Conservation (phyloP, 1,284 basidiomycete genomes). For the Cutaneotrichosporon daszewskae region DNA sequence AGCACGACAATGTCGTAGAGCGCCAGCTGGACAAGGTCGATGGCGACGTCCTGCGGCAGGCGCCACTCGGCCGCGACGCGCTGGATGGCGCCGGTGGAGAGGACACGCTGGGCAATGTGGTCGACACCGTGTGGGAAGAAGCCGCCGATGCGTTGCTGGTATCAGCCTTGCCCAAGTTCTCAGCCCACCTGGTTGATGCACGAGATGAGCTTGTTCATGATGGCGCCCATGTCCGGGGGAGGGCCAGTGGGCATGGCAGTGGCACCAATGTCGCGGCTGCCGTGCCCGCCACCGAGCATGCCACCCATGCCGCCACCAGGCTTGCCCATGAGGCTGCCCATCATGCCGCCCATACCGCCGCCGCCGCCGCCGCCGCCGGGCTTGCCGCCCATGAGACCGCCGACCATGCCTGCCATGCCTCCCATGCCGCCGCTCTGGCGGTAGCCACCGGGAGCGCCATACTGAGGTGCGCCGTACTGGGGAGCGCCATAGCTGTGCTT, state of each 20-base stretch:
- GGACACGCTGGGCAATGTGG: conserved; percentile 47
- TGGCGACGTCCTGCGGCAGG: conserved; percentile 47
- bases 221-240: no score
- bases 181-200: no score
- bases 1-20: conserved; percentile 17
- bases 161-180: conserved; percentile 44
- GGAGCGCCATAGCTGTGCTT: neutral
- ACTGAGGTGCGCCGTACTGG: conserved; percentile 1
- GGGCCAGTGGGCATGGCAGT: no score
- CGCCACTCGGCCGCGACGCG: conserved; percentile 47
- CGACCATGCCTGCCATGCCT: neutral
- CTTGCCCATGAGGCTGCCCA: neutral
- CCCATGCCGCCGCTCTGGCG: neutral
- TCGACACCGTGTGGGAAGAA: conserved; percentile 49
- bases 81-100: conserved; percentile 40
- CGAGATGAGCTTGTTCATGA: conserved; percentile 27
- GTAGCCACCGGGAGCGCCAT: conserved; percentile 2
- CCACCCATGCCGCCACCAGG: neutral
- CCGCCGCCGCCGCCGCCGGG: conserved; percentile 1
- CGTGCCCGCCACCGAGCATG: conserved; percentile 1
- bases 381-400: no score
- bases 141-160: conserved; percentile 46
- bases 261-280: conserved; percentile 7
- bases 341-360: conserved; percentile 1
- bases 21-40: conserved; percentile 16